Evolutionary conservation across 2,329 filamentous ascomycete species (phyloP).

Genomic region (Boeremia exigua): DNA sequence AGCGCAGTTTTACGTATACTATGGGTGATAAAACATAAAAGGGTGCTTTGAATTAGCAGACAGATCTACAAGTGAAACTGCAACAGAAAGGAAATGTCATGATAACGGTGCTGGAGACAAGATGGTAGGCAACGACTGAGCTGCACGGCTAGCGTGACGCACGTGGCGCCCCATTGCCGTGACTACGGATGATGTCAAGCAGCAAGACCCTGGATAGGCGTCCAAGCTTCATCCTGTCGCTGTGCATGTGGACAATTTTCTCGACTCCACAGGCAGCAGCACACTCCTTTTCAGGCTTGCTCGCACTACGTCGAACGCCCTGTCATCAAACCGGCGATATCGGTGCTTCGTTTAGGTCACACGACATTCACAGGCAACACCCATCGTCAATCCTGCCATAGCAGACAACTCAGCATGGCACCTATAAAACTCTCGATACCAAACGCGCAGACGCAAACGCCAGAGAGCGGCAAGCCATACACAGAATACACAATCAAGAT

Average conservation of each 20-base stretch:
- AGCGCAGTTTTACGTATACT: background rate
- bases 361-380: slow-evolving; percentile 3
- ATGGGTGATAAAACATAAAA: background rate
- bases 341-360: background rate
- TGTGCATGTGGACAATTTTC: slow-evolving; percentile 11
- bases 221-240: slow-evolving; percentile 7
- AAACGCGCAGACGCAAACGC: slow-evolving; percentile 56
- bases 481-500: slow-evolving; percentile 81
- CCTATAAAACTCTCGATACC: slow-evolving; percentile 57
- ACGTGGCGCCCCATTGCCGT: slow-evolving; percentile 14
- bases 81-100: background rate
- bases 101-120: background rate
- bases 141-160: slow-evolving; percentile 6
- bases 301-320: background rate
- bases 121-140: background rate
- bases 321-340: background rate
- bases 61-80: background rate
- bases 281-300: background rate
- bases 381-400: background rate
- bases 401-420: slow-evolving; percentile 44
- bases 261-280: slow-evolving; percentile 9
- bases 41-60: background rate
- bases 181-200: slow-evolving; percentile 18
- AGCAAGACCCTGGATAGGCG: slow-evolving; percentile 13
- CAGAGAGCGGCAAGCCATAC: slow-evolving; percentile 65